These are phyloP conservation scores for Tolypocladium tropicale DNA, from an alignment of 2,329 filamentous ascomycete genomes.

Conservation along the genomic window DNA sequence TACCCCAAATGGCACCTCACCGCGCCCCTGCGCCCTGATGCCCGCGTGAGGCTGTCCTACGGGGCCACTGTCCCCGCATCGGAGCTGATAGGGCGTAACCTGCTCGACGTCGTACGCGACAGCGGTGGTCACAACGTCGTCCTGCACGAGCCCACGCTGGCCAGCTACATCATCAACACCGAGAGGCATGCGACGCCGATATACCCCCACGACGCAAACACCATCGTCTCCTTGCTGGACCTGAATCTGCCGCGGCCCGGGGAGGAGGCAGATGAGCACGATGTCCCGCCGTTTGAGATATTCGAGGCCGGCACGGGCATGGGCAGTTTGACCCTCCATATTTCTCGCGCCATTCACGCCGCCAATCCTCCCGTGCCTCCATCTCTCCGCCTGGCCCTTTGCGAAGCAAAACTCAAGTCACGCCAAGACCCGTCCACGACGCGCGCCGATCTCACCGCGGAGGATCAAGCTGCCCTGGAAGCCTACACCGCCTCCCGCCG, in stretches of 20 bases:
- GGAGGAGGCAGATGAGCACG: slow-evolving; percentile 20
- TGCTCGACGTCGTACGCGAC: slow-evolving; percentile 49
- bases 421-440: slow-evolving; percentile 5
- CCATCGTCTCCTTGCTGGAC: slow-evolving; percentile 69
- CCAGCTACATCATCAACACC: slow-evolving; percentile 61
- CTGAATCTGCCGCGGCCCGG: slow-evolving; percentile 46
- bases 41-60: slow-evolving; percentile 27
- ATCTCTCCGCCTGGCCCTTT: slow-evolving; percentile 22
- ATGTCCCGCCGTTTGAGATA: slow-evolving; percentile 52
- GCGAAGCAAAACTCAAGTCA: slow-evolving; percentile 12
- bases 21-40: slow-evolving; percentile 19
- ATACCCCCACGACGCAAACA: slow-evolving; percentile 64
- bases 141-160: slow-evolving; percentile 56
- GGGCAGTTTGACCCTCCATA: slow-evolving; percentile 65
- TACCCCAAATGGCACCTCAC: slow-evolving; percentile 28
- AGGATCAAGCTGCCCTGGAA: slow-evolving; percentile 26
- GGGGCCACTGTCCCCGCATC: slow-evolving; percentile 36
- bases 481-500: slow-evolving; percentile 40
- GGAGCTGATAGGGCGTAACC: slow-evolving; percentile 53
- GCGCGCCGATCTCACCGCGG: slow-evolving; percentile 16
- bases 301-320: slow-evolving; percentile 82
- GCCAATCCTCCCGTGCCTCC: slow-evolving; percentile 49
- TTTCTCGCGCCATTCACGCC: slow-evolving; percentile 66
- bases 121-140: slow-evolving; percentile 39
- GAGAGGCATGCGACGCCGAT: slow-evolving; percentile 63